A percentile compares a stretch with the other conserved stretches of the same genome.
Conservation (phyloP, 2,329 filamentous ascomycete genomes). For the Metarhizium sp. region DNA sequence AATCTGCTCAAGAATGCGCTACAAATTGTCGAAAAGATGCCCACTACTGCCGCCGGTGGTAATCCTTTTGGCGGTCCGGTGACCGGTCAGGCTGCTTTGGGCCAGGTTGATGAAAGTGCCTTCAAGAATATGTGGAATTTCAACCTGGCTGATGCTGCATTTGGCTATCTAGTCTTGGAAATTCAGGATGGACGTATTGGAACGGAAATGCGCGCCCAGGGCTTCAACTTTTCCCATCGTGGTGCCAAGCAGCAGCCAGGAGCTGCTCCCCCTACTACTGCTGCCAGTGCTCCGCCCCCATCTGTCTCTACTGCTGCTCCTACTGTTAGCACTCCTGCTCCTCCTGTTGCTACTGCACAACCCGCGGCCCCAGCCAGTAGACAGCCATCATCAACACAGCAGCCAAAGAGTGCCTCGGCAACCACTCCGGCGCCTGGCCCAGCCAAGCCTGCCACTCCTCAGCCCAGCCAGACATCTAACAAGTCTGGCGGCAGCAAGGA, state of each 20-base stretch:
- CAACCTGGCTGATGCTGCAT: conserved; percentile 93
- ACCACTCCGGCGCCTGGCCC: conserved; percentile 22
- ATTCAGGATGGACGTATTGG: conserved; percentile 93
- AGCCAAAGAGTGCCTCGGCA: conserved; percentile 31
- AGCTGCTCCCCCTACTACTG: conserved; percentile 24
- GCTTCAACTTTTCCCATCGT: conserved; percentile 97
- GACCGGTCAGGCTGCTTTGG: conserved; percentile 60
- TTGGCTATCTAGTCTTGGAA: conserved; percentile 90
- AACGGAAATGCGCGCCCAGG: conserved; percentile 96
- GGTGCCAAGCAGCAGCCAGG: conserved; percentile 64
- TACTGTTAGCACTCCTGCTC: conserved; percentile 21
- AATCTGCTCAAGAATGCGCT: conserved; percentile 85
- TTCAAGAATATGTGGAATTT: conserved; percentile 99
- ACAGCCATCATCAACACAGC: conserved; percentile 28
- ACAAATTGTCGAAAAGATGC: conserved; percentile 97
- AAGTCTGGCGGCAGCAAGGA: conserved; percentile 39
- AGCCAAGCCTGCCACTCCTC: conserved; percentile 34
- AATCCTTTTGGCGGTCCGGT: conserved; percentile 91
- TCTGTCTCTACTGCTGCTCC: conserved; percentile 5
- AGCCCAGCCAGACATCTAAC: conserved; percentile 36
- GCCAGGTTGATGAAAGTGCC: conserved; percentile 93
- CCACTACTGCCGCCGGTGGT: conserved; percentile 83
- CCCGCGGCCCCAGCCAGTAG: conserved; percentile 23
- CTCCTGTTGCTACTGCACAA: conserved; percentile 28
- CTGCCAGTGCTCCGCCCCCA: conserved; percentile 23